Base-by-base conservation (phyloP, 225 moss, liverwort and hornwort genomes). In the Bryum argenteum region DNA sequence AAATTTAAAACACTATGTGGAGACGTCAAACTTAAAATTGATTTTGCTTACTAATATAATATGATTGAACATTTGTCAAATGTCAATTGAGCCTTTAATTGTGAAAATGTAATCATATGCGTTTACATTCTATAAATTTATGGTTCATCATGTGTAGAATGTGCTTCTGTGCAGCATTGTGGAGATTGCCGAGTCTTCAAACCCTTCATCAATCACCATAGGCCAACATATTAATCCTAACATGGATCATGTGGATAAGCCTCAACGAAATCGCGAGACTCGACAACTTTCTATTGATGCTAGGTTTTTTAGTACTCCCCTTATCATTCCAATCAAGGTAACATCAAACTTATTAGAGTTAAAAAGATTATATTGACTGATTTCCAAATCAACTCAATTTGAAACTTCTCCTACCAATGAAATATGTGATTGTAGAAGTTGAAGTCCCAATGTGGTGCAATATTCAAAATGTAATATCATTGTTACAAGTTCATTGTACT, bases 241-340 rank as follows among this genome's bases (percentile, higher is more conserved):
- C 38, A 23, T 62, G 2, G 6, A 20, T 56, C 48, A 33, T 0
- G 33, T 2, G 33, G 33, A n/a, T 18, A 28, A 39, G 1, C 8
- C 3, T 21, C 44, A 65, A 64, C 20, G 5, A 71, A 47, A 71
- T 45, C 28, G 0, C 61, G 39, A 82, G 18, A 7, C 18, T 40
- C 1, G 10, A 5, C 74, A 1, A 37, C 56, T 0, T 6, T 84
- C 69, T 1, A 58, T 71, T 28, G 53, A 81, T 68, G 84, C 79
- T 4, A 58, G n/a, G 0, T 81, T 77, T 64, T 74, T 84, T 33
- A 77, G 61, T 2, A 45, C 40, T 17, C 77, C 79, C 2, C 8
- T 57, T 9, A 21, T 11, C 4, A 0, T 77, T 8, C 79, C 84
- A 8, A 26, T 64, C 39, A 76, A 79, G 74, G 83, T 87, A 70